Evolutionary conservation across 257 asterid species (phyloP), one percentile per base, ranked within the genome.

Genomic region (Ocimum tenuiflorum): DNA sequence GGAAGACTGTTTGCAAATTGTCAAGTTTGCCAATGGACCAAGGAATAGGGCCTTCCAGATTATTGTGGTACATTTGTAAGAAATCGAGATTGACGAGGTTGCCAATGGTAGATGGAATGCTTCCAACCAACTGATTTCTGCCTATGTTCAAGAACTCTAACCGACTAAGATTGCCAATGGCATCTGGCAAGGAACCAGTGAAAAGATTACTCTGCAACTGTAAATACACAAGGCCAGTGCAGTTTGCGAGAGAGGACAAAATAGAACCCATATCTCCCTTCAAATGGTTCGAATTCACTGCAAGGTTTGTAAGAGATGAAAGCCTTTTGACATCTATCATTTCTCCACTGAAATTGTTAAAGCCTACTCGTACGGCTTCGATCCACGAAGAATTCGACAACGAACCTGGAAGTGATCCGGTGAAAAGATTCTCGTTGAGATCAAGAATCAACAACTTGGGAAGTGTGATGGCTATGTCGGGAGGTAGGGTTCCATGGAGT

Each of bases 231-330:
- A 82, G 53, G 0, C 15, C 29, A 0, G 70, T 77, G 62, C 81
- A 72, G 57, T 80, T 80, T 17, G 49, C 72, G 56, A 80, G 47
- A 8, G 87, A 76, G n/a, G 56, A 39, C n/a, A n/a, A n/a, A 53
- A 82, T 51, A 53, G 79, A 79, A 46, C 42, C 61, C 29, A 76
- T 18, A n/a, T 69, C 75, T 2, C 45, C 70, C n/a, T 3, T 54
- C 66, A 0, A 82, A 45, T 27, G 15, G 13, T n/a, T n/a, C n/a
- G n/a, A n/a, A 50, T 74, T 5, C 9, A 2, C 6, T 3, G 29
- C 27, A 35, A 75, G 8, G 73, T 55, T n/a, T 51, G 7, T 4
- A 7, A 81, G 74, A 31, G 27, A 22, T 12, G 47, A 6, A 38
- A 73, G 68, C 39, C 58, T 60, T 29, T 71, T 51, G 2, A 2